These are phyloP conservation scores for Talaromyces marneffei DNA, from an alignment of 2,329 filamentous ascomycete genomes.

Conservation along the genomic window DNA sequence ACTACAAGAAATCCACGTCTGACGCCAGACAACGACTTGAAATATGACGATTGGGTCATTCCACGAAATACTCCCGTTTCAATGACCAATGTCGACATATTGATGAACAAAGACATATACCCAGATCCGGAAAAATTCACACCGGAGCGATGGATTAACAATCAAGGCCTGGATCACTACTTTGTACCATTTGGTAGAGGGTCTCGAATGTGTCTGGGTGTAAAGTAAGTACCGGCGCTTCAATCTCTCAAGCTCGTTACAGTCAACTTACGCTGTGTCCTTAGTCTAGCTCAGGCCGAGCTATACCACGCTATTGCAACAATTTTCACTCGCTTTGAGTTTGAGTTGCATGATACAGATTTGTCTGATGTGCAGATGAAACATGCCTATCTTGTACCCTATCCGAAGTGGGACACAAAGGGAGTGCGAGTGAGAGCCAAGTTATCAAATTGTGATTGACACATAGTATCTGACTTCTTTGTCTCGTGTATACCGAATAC, in stretches of 20 bases:
- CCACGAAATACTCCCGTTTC: constrained; percentile 7
- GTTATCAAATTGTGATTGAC: not conserved
- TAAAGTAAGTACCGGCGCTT: constrained; percentile 35
- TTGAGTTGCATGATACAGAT: constrained; percentile 29
- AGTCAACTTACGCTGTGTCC: not conserved
- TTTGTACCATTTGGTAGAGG: constrained; percentile 7
- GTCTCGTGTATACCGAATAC: not conserved
- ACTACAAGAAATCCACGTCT: constrained; percentile 8
- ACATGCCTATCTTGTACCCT: constrained; percentile 9
- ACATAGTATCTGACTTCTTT: not conserved
- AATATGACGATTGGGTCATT: constrained; percentile 7
- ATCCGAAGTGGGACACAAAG: constrained; percentile 7
- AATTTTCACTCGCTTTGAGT: constrained; percentile 26
- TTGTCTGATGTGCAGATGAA: constrained; percentile 12
- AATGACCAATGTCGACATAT: constrained; percentile 7
- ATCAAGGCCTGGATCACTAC: constrained; percentile 25
- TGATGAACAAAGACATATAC: constrained; percentile 11
- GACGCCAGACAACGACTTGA: not conserved
- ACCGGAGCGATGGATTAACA: constrained; percentile 33
- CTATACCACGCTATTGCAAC: constrained; percentile 27
- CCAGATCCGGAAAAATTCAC: constrained; percentile 30
- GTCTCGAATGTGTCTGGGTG: constrained; percentile 28
- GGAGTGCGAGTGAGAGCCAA: constrained; percentile 3
- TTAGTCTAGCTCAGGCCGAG: constrained; percentile 30
- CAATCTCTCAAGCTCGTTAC: not conserved